Evolutionary conservation across 2,329 filamentous ascomycete genomes (phyloP).

Genomic region (Colletotrichum sp.): DNA sequence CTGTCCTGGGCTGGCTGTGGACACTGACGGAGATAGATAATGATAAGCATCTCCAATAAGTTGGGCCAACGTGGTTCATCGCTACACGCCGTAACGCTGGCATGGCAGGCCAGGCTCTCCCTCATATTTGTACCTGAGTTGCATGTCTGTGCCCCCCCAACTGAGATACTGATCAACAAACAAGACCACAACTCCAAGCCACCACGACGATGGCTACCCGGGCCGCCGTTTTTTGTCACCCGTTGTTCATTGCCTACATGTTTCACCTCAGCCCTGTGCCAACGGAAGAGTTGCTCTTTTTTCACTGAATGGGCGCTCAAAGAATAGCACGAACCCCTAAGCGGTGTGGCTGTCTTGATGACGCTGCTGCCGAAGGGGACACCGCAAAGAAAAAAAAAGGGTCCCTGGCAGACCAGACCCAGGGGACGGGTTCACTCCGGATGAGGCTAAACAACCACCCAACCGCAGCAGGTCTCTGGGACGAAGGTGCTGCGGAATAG

Average conservation of each 20-base stretch:
- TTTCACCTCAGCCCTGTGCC: neutral
- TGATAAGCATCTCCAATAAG: neutral
- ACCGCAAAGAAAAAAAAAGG: neutral
- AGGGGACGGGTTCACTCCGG: neutral
- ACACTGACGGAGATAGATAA: neutral
- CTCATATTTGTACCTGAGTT: neutral
- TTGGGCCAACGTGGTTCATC: neutral
- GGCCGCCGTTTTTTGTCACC: neutral
- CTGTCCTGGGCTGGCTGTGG: neutral
- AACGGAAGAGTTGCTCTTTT: neutral
- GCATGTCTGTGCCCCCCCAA: neutral
- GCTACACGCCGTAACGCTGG: neutral
- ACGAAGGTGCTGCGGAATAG: neutral
- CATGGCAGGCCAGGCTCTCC: neutral
- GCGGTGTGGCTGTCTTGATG: conserved; percentile 2
- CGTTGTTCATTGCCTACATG: neutral
- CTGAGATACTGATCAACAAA: neutral
- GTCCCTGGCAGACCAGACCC: neutral
- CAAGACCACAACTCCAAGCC: neutral
- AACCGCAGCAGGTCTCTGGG: conserved; percentile 1
- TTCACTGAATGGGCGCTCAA: neutral
- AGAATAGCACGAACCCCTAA: neutral
- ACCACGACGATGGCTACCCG: neutral
- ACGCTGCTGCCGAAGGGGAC: neutral
- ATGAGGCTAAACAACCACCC: conserved; percentile 19